phyloP scores from a whole-genome alignment of 768 basidiomycete species.

The Russula lepida region DNA sequence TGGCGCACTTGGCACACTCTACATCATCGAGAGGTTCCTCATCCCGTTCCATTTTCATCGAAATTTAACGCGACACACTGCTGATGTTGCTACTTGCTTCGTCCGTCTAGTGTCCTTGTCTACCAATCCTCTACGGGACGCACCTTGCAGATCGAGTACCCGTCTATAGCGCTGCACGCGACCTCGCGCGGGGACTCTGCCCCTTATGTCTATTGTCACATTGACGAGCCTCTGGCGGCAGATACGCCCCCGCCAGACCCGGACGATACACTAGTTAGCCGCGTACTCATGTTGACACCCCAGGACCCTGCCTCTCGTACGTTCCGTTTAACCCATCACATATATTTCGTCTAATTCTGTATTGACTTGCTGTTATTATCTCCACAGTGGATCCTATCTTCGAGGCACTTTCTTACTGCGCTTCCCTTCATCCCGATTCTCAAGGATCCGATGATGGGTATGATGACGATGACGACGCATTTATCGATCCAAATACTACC shows the following conservation, averaged over 20 bases:
- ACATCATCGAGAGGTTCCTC: constrained; percentile 74
- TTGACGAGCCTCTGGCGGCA: constrained; percentile 55
- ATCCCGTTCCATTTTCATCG: constrained; percentile 11
- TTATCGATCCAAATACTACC: constrained; percentile 39
- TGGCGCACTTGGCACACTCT: constrained; percentile 56
- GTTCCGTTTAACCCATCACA: constrained; percentile 27
- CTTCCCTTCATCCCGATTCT: constrained; percentile 75
- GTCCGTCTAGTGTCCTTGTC: constrained; percentile 50
- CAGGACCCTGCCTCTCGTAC: constrained; percentile 47
- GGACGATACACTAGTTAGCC: constrained; percentile 48
- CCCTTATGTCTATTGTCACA: constrained; percentile 86
- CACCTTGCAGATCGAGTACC: constrained; percentile 83
- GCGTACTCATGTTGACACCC: constrained; percentile 76
- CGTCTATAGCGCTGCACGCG: constrained; percentile 88
- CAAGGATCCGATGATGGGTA: constrained; percentile 38
- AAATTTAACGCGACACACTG: background rate
- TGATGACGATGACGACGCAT: constrained; percentile 40
- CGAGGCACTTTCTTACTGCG: constrained; percentile 77
- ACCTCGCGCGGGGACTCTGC: constrained; percentile 61
- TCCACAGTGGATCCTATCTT: constrained; percentile 73
- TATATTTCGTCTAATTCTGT: background rate
- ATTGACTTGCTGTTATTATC: background rate
- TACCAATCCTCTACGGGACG: constrained; percentile 64
- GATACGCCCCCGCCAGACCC: constrained; percentile 26
- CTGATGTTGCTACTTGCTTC: background rate